These are phyloP conservation scores for Cucurbita maxima DNA, from an alignment of 306 rosid genomes.

Conservation along the genomic window DNA sequence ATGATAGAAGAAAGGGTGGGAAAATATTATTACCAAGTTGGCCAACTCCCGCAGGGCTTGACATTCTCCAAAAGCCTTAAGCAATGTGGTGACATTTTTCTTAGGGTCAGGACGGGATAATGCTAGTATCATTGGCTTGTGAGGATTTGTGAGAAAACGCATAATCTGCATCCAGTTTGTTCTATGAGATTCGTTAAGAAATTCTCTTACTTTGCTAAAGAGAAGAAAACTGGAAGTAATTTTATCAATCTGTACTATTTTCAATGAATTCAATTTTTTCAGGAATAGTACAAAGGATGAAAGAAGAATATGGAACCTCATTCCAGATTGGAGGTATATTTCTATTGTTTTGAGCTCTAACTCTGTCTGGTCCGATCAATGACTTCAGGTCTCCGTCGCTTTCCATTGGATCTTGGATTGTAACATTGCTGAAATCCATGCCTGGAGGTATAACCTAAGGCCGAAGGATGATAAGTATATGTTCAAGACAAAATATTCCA, in stretches of 20 bases:
- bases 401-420: conserved; percentile 34
- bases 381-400: conserved; percentile 67
- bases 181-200: not conserved
- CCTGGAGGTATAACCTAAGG: conserved; percentile 66
- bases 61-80: conserved; percentile 78
- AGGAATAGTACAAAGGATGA: not conserved
- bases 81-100: conserved; percentile 70
- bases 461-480: not conserved
- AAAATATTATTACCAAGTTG: conserved; percentile 34
- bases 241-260: not conserved
- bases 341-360: conserved; percentile 46
- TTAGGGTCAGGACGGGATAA: conserved; percentile 86
- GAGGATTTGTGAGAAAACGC: conserved; percentile 76
- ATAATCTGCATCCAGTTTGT: conserved; percentile 32
- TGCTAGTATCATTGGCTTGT: conserved; percentile 79
- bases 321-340: conserved; percentile 68
- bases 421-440: conserved; percentile 75
- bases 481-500: not conserved
- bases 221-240: not conserved
- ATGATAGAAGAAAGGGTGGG: not conserved
- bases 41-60: conserved; percentile 53
- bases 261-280: not conserved
- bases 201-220: not conserved
- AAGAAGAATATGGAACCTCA: conserved; percentile 34
- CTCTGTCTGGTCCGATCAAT: conserved; percentile 42